Evolutionary conservation across 441 rosid genomes (phyloP).

Genomic region (Corymbia citriodora): DNA sequence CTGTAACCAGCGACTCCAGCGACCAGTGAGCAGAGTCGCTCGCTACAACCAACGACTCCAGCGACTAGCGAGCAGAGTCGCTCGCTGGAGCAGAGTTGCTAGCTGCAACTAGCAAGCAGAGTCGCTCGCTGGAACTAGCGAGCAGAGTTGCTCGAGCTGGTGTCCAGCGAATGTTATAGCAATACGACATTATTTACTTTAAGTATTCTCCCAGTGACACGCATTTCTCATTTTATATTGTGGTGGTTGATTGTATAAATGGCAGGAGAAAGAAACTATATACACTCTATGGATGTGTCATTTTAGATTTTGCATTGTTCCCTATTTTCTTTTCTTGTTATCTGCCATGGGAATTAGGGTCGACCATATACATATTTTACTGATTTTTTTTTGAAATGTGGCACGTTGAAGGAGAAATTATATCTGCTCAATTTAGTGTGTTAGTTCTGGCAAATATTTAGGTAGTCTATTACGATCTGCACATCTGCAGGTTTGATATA

Average conservation of each 20-base stretch:
- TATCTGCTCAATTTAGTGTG: neutral
- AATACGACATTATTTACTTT: neutral
- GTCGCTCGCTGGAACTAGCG: too few relatives aligned
- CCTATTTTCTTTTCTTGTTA: neutral
- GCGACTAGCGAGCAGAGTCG: too few relatives aligned
- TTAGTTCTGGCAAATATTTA: neutral
- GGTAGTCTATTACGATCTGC: slow-evolving; percentile 37
- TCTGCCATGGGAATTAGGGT: neutral
- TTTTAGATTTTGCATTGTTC: neutral
- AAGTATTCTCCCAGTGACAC: neutral
- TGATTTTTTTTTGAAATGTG: neutral
- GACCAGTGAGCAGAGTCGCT: too few relatives aligned
- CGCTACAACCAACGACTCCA: too few relatives aligned
- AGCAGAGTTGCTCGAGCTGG: too few relatives aligned
- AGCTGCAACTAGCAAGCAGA: too few relatives aligned
- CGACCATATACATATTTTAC: neutral
- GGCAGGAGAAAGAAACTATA: neutral
- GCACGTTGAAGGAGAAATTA: neutral
- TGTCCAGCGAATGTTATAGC: too few relatives aligned
- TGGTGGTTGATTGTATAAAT: neutral
- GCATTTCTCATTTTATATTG: neutral
- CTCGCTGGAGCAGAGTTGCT: too few relatives aligned
- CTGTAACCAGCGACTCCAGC: too few relatives aligned
- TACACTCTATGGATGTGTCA: neutral
- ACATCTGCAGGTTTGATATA: slow-evolving; percentile 71